phyloP scores from a whole-genome alignment of 2,329 filamentous ascomycete species.

The Beauveria asiatica region DNA sequence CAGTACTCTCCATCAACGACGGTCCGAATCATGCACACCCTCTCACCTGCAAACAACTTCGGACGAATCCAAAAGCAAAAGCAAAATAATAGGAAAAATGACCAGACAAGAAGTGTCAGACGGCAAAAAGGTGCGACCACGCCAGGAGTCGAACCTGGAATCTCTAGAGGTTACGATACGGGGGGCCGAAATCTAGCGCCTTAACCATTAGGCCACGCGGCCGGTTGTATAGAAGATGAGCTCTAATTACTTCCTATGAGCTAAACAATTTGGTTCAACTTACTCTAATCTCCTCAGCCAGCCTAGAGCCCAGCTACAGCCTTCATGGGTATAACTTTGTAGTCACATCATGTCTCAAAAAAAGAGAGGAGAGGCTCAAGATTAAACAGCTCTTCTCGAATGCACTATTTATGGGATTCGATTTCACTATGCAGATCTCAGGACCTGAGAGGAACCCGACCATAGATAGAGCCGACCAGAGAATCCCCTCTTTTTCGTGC shows the following conservation, averaged over 20 bases:
- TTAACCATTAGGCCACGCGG: slow-evolving; percentile 37
- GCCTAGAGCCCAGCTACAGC: too few relatives aligned
- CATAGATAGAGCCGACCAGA: not conserved
- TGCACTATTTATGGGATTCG: too few relatives aligned
- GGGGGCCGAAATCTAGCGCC: slow-evolving; percentile 33
- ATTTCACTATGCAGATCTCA: too few relatives aligned
- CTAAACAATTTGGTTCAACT: too few relatives aligned
- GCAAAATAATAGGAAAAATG: not conserved
- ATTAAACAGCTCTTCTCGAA: too few relatives aligned
- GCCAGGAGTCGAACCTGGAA: slow-evolving; percentile 37
- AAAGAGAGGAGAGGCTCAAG: too few relatives aligned
- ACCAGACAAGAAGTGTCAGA: not conserved
- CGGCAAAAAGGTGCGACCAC: slow-evolving; percentile 23
- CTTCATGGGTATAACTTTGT: too few relatives aligned
- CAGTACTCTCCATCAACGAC: too few relatives aligned
- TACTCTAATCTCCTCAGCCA: too few relatives aligned
- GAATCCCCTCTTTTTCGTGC: not conserved
- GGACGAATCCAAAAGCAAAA: not conserved
- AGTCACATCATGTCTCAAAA: too few relatives aligned
- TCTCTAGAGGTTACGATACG: slow-evolving; percentile 26
- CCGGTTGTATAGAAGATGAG: slow-evolving; percentile 13
- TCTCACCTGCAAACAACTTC: too few relatives aligned
- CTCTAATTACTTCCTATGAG: slow-evolving; percentile 1
- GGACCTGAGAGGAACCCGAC: not conserved
- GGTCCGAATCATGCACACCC: too few relatives aligned